phyloP scores from a whole-genome alignment of 306 rosid species.

The Comarum palustre region DNA sequence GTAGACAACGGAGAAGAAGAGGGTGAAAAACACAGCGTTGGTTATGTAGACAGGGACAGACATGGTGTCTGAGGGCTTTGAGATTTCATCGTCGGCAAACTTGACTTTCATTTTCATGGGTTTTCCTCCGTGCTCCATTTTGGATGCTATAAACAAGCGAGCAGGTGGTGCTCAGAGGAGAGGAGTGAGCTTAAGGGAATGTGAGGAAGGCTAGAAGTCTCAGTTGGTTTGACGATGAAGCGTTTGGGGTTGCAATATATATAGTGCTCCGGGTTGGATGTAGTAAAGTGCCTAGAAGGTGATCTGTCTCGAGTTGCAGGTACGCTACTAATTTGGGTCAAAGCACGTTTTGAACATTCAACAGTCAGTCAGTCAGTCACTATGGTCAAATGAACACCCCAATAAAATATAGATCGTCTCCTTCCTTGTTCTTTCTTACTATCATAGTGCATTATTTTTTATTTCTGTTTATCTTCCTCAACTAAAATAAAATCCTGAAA shows the following conservation, averaged over 20 bases:
- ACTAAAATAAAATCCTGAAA: too few relatives aligned
- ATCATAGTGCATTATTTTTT: too few relatives aligned
- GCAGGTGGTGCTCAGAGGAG: background rate
- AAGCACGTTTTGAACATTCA: too few relatives aligned
- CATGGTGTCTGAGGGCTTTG: background rate
- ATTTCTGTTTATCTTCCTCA: too few relatives aligned
- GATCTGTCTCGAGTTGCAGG: too few relatives aligned
- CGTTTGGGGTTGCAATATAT: background rate
- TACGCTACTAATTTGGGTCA: too few relatives aligned
- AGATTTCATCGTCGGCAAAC: background rate
- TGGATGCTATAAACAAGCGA: background rate
- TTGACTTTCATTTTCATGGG: background rate
- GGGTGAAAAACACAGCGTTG: background rate
- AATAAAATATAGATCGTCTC: too few relatives aligned
- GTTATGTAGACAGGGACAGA: background rate
- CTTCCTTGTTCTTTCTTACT: too few relatives aligned
- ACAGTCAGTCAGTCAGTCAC: too few relatives aligned
- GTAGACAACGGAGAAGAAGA: conserved; percentile 6
- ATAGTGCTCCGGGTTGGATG: too few relatives aligned
- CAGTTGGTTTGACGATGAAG: background rate
- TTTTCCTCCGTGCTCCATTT: background rate
- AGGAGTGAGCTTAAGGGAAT: background rate
- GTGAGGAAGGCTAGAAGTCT: background rate
- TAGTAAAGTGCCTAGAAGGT: too few relatives aligned
- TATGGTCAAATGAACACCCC: too few relatives aligned